These are phyloP conservation scores for Cytidiella melzeri DNA, from an alignment of 768 basidiomycete genomes.

Conservation along the genomic window DNA sequence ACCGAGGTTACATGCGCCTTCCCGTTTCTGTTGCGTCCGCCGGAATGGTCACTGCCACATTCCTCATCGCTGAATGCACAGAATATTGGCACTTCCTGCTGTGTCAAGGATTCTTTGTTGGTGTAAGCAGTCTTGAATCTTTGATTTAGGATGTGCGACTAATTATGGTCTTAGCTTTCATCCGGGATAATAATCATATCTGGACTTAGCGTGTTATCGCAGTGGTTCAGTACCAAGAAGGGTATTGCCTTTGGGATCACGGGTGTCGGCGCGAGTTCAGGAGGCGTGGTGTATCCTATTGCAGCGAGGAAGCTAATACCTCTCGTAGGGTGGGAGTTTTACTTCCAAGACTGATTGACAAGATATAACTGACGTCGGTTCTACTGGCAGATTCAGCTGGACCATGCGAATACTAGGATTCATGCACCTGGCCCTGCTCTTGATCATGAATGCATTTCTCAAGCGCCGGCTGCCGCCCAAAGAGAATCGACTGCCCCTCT, in stretches of 20 bases:
- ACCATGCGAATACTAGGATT: constrained; percentile 67
- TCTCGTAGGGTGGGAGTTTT: constrained; percentile 41
- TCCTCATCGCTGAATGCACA: constrained; percentile 65
- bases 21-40: constrained; percentile 42
- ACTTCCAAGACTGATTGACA: not conserved
- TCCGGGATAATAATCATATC: constrained; percentile 56
- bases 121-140: constrained; percentile 34
- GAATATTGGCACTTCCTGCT: constrained; percentile 73
- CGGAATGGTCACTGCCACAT: constrained; percentile 47
- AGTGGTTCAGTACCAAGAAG: constrained; percentile 63
- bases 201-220: constrained; percentile 49
- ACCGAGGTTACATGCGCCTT: constrained; percentile 57
- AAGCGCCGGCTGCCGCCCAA: constrained; percentile 45
- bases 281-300: constrained; percentile 64
- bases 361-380: no score
- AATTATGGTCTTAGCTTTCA: constrained; percentile 14
- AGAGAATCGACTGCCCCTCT: constrained; percentile 49
- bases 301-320: constrained; percentile 47
- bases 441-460: constrained; percentile 41
- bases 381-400: constrained; percentile 62
- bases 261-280: constrained; percentile 59
- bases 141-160: not conserved
- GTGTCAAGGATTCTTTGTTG: constrained; percentile 62
- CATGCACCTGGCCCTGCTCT: constrained; percentile 45
- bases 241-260: constrained; percentile 53